Evolutionary conservation across 257 asterid species (phyloP).

Genomic region (Capsicum rhomboideum): DNA sequence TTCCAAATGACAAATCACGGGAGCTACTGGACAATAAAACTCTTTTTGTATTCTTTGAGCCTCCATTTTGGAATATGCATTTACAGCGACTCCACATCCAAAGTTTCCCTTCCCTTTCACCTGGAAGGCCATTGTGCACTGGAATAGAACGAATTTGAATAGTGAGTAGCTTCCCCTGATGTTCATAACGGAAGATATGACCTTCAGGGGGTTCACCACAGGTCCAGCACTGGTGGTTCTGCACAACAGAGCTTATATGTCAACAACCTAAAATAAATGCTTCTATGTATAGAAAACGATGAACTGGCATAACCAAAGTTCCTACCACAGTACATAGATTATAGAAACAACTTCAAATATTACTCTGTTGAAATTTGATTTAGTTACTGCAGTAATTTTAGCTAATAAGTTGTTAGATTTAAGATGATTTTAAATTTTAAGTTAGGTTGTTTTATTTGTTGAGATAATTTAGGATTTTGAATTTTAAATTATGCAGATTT

Average conservation of each 20-base stretch:
- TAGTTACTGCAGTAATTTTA: no score
- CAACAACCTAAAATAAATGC: not conserved
- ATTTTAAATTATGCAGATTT: no score
- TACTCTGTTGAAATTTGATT: no score
- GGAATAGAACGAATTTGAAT: conserved; percentile 68
- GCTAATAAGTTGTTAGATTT: no score
- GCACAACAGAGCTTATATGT: conserved; percentile 10
- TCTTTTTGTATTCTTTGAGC: conserved; percentile 59
- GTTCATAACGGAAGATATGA: conserved; percentile 64
- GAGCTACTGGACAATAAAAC: conserved; percentile 70
- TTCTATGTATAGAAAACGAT: not conserved
- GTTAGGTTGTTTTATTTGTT: no score
- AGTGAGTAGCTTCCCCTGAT: conserved; percentile 74
- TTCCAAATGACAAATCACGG: conserved; percentile 79
- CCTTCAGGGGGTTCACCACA: conserved; percentile 63
- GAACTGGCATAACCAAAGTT: not conserved
- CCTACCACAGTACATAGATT: not conserved
- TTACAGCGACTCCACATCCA: conserved; percentile 99
- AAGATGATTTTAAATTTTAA: no score
- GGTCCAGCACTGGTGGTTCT: conserved; percentile 65
- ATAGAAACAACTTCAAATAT: not conserved
- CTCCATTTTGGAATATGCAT: conserved; percentile 43
- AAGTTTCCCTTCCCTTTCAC: conserved; percentile 77
- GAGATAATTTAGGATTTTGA: no score
- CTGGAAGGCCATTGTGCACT: conserved; percentile 38